Conservation (phyloP, 1,284 basidiomycete species). For the Grifola frondosa region DNA sequence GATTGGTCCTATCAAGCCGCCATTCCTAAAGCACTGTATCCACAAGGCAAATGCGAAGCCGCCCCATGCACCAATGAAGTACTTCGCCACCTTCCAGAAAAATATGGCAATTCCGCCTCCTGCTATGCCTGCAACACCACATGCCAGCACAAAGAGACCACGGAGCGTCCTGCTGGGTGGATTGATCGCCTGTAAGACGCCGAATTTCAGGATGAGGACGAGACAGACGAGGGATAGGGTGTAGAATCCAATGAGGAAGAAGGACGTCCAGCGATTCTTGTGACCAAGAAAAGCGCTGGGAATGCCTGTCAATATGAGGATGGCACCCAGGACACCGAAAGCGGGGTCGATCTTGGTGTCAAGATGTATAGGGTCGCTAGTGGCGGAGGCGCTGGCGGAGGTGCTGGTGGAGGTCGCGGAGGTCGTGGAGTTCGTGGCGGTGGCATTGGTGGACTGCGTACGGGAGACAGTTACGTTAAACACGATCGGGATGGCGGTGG, state of each 20-base stretch:
- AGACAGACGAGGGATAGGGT: constrained; percentile 82
- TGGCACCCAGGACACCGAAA: constrained; percentile 85
- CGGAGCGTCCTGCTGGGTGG: constrained; percentile 77
- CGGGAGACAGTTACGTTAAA: constrained; percentile 53
- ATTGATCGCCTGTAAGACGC: constrained; percentile 78
- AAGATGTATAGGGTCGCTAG: constrained; percentile 56
- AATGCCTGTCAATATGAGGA: constrained; percentile 87
- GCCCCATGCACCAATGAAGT: constrained; percentile 86
- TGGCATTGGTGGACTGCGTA: no score
- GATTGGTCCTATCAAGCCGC: constrained; percentile 76
- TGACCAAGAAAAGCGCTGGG: constrained; percentile 90
- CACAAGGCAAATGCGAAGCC: constrained; percentile 87
- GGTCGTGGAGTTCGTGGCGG: constrained; percentile 24
- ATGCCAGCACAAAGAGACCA: constrained; percentile 88
- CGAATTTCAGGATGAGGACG: constrained; percentile 88
- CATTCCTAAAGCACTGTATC: constrained; percentile 81
- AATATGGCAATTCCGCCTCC: constrained; percentile 86
- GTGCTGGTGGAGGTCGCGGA: constrained; percentile 38
- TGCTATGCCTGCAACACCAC: constrained; percentile 75
- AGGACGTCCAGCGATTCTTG: constrained; percentile 94
- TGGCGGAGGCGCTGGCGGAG: constrained; percentile 45
- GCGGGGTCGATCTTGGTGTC: constrained; percentile 82
- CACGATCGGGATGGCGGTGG: constrained; percentile 54
- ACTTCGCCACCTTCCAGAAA: constrained; percentile 86
- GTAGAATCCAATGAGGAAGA: constrained; percentile 91